These are phyloP conservation scores for Amyloporia xantha DNA, from an alignment of 768 basidiomycete genomes.

Conservation along the genomic window DNA sequence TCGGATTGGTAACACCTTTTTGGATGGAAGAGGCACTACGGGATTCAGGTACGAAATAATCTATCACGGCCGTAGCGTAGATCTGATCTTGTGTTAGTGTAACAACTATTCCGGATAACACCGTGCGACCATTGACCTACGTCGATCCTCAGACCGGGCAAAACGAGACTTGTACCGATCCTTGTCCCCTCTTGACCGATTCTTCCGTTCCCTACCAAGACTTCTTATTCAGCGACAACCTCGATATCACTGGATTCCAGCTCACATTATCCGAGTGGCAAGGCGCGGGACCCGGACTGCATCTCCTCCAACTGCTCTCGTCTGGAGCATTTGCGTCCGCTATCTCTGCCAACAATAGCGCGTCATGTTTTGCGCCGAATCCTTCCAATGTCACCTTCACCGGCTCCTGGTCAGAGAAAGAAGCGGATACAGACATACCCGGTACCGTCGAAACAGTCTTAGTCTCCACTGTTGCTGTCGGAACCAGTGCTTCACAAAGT, in stretches of 20 bases:
- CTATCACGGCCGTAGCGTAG: background rate
- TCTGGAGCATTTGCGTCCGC: constrained; percentile 88
- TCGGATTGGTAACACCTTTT: constrained; percentile 89
- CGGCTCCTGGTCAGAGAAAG: constrained; percentile 62
- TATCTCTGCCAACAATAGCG: constrained; percentile 46
- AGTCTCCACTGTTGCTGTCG: constrained; percentile 58
- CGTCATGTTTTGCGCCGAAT: constrained; percentile 73
- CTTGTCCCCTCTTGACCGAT: constrained; percentile 79
- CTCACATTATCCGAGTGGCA: constrained; percentile 72
- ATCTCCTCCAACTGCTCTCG: constrained; percentile 87
- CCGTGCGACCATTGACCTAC: constrained; percentile 68
- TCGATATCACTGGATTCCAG: constrained; percentile 83
- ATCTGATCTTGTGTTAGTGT: constrained; percentile 44
- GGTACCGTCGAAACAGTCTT: constrained; percentile 77
- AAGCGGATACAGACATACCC: constrained; percentile 65
- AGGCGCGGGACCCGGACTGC: constrained; percentile 75
- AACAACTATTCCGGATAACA: constrained; percentile 86
- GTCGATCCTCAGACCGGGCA: constrained; percentile 69
- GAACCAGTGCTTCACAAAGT: constrained; percentile 49
- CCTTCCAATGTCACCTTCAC: constrained; percentile 63
- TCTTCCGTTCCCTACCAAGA: constrained; percentile 83
- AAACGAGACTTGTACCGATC: constrained; percentile 67
- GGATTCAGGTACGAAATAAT: constrained; percentile 74
- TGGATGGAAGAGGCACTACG: constrained; percentile 74
- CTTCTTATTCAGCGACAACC: constrained; percentile 65